A percentile compares a stretch with the other conserved stretches of the same genome.
phyloP scores from a whole-genome alignment of 257 asterid genomes.

The Scutellaria baicalensis region DNA sequence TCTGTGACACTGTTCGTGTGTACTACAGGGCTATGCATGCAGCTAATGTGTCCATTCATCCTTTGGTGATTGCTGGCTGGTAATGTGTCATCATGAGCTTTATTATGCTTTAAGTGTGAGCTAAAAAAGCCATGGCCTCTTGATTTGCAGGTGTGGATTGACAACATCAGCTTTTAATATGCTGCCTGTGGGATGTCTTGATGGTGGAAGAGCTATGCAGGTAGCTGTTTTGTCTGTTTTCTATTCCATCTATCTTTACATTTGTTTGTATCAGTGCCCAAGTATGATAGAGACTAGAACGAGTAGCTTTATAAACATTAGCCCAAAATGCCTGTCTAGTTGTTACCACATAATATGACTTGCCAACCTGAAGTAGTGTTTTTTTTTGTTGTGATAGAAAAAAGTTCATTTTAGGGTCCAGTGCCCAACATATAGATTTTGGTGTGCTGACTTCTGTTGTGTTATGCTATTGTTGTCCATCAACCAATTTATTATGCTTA shows the following conservation, averaged over 20 bases:
- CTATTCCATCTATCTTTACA: neutral
- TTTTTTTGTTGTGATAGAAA: neutral
- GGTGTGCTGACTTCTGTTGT: neutral
- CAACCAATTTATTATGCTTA: neutral
- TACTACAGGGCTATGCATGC: constrained; percentile 72
- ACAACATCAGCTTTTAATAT: constrained; percentile 91
- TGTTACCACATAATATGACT: neutral
- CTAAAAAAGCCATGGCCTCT: neutral
- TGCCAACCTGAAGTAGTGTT: neutral
- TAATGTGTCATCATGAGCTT: constrained; percentile 24
- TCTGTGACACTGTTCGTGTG: constrained; percentile 4
- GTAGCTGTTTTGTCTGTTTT: constrained; percentile 25
- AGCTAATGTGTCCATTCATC: constrained; percentile 74
- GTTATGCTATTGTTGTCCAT: neutral
- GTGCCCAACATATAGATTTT: neutral
- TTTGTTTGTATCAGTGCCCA: neutral
- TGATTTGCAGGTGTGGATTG: constrained; percentile 73
- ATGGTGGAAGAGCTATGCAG: constrained; percentile 98
- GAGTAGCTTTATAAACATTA: neutral
- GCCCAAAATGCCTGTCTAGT: neutral
- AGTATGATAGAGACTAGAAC: neutral
- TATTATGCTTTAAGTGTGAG: constrained; percentile 1
- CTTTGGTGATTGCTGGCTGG: constrained; percentile 97
- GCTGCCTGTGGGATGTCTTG: constrained; percentile 95
- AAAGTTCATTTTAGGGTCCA: neutral